phyloP scores from a whole-genome alignment of 73 alveolate species.

The Symbiodinium natans region DNA sequence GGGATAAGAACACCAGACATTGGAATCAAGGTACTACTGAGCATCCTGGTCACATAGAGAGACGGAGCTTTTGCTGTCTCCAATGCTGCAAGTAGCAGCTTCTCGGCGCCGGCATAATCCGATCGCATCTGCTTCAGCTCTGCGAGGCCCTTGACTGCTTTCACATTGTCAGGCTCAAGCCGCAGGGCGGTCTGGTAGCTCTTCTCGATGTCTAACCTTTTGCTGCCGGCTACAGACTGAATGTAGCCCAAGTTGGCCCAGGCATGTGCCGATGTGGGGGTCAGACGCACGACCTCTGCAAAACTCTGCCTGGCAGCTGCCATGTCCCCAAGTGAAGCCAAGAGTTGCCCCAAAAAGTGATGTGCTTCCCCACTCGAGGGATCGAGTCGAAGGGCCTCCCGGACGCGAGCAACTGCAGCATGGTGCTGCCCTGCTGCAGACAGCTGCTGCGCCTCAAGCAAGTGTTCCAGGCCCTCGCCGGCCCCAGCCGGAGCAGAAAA shows the following conservation, averaged over 20 bases:
- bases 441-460: neutral
- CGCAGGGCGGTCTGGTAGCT: constrained; percentile 15
- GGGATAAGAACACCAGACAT: too few relatives aligned
- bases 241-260: constrained; percentile 11
- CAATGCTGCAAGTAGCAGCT: neutral
- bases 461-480: neutral
- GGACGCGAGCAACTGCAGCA: constrained; percentile 5
- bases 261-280: constrained; percentile 4
- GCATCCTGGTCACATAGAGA: too few relatives aligned
- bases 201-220: neutral
- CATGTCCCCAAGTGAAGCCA: constrained; percentile 10
- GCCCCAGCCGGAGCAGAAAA: constrained; percentile 2
- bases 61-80: neutral
- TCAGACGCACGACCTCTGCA: neutral
- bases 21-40: too few relatives aligned
- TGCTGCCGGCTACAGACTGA: neutral
- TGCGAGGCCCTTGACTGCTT: neutral
- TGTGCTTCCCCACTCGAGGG: constrained; percentile 6
- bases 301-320: constrained; percentile 21
- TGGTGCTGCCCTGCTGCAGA: constrained; percentile 22
- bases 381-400: neutral
- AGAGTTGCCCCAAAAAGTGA: constrained; percentile 1
- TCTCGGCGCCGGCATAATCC: constrained; percentile 21
- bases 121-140: neutral
- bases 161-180: constrained; percentile 1